A percentile compares a stretch with the other conserved stretches of the same genome.
phyloP scores from a whole-genome alignment of 2,329 filamentous ascomycete species.

The Aspergillus caelatus region DNA sequence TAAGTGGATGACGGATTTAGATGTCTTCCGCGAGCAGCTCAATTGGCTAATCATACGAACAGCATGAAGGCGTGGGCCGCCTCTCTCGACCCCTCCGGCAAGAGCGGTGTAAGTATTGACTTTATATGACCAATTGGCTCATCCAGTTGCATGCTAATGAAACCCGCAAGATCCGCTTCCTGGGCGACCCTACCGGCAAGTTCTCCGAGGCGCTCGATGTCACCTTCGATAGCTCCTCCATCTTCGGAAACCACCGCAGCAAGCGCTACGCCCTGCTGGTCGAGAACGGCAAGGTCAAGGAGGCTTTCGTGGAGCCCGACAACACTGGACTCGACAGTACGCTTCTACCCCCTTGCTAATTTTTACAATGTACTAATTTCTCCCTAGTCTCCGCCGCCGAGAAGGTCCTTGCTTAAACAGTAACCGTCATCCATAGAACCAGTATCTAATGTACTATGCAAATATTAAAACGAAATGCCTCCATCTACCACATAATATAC shows the following conservation, averaged over 20 bases:
- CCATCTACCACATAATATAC: neutral
- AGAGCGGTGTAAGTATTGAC: conserved; percentile 69
- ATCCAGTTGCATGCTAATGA: neutral
- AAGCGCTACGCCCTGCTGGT: conserved; percentile 87
- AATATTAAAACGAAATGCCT: neutral
- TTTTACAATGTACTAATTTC: conserved; percentile 19
- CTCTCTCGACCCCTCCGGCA: conserved; percentile 71
- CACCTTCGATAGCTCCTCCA: conserved; percentile 73
- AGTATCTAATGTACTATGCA: conserved; percentile 1
- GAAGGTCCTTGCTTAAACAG: conserved; percentile 49
- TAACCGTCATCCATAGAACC: neutral
- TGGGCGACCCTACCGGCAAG: conserved; percentile 75
- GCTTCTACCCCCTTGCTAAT: conserved; percentile 13
- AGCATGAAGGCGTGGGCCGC: conserved; percentile 91
- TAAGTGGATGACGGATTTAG: conserved; percentile 50
- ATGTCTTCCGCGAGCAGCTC: neutral
- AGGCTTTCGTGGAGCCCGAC: conserved; percentile 82
- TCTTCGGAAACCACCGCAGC: conserved; percentile 81
- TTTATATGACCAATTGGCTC: neutral
- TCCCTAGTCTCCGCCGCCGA: conserved; percentile 51
- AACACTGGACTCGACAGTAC: conserved; percentile 79
- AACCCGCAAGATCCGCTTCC: conserved; percentile 72
- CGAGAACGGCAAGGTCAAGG: conserved; percentile 82
- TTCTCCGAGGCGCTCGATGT: conserved; percentile 86
- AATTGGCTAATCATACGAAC: conserved; percentile 9